Percentiles rank a stretch among this genome's conserved stretches.
phyloP scores from a whole-genome alignment of 2,329 filamentous ascomycete species.

The Geosmithia putterillii region DNA sequence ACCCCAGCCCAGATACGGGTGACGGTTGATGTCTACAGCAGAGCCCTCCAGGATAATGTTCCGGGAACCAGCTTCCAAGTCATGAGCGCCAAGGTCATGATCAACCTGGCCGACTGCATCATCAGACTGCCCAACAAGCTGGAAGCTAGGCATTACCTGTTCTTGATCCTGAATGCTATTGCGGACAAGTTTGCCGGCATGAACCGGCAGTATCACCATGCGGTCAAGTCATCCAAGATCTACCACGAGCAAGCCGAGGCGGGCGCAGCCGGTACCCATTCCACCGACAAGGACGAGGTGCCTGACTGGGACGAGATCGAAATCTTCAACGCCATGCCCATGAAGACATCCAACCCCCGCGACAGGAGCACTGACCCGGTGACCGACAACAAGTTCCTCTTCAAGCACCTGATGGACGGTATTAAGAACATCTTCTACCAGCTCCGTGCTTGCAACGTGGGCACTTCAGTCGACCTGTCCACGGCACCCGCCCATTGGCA shows the following conservation, averaged over 20 bases:
- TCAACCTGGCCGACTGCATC: slow-evolving; percentile 98
- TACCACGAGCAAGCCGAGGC: slow-evolving; percentile 59
- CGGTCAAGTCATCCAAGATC: slow-evolving; percentile 78
- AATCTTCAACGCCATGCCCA: slow-evolving; percentile 91
- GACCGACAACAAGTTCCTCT: slow-evolving; percentile 93
- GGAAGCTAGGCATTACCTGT: slow-evolving; percentile 87
- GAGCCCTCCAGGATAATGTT: slow-evolving; percentile 88
- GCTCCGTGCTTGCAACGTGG: slow-evolving; percentile 76
- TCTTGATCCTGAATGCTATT: slow-evolving; percentile 96
- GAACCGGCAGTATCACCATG: slow-evolving; percentile 92
- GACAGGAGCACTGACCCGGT: slow-evolving; percentile 86
- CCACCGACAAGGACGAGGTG: slow-evolving; percentile 66
- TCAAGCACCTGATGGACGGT: slow-evolving; percentile 91
- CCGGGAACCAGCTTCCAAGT: slow-evolving; percentile 98
- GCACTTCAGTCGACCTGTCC: slow-evolving; percentile 56
- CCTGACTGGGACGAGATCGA: slow-evolving; percentile 98
- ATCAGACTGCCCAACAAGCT: slow-evolving; percentile 86
- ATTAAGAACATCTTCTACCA: slow-evolving; percentile 96
- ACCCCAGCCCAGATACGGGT: slow-evolving; percentile 83
- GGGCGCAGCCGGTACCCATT: slow-evolving; percentile 58
- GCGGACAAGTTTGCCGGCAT: slow-evolving; percentile 97
- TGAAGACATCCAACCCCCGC: slow-evolving; percentile 85
- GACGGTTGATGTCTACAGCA: slow-evolving; percentile 94
- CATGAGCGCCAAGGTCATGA: slow-evolving; percentile 92
- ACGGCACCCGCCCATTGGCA: slow-evolving; percentile 85